Evolutionary conservation across 1,139 yeast genomes (phyloP), one percentile per base, ranked within the genome.

Genomic region (Candida pseudoviswanathii): DNA sequence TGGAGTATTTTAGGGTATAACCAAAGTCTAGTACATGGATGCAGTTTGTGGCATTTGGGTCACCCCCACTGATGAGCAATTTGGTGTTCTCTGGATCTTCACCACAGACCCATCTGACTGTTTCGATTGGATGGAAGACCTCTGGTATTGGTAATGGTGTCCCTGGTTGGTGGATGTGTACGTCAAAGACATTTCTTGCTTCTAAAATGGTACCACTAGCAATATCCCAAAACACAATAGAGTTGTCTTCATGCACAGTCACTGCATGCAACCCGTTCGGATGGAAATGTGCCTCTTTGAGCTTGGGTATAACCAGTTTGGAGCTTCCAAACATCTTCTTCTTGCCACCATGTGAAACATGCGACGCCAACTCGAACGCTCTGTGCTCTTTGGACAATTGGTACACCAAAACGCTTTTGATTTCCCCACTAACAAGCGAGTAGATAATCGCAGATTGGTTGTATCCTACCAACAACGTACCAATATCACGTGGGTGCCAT

Each of bases 181-280:
- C 73, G 47, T 88, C 95, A 51, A 80, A 78, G 5, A 88, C 58
- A 1, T 89, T 81, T 57, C 98, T 78, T 0, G 97, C 92, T 49
- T 85, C 85, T 5, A 94, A 71, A 43, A 85, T 68, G 10, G 81
- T 81, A 0, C 95, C 96, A 39, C 85, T 85, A 36, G 82, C 78
- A 0, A 89, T 85, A 66, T 94, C 99, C 97, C 98, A 95, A 60
- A 94, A 94, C 4, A 83, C 96, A 43, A 95, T 61, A 0, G 96
- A 80, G 46, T 92, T 94, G 59, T 92, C 97, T 21, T 72, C 82
- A 63, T 92, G 96, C 1, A 84, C 80, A 0, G 96, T 86, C 11
- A 89, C 77, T 4, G 90, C 71, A 64, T 92, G 96, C 43, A 90
- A 77, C 0, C 98, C 97, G 63, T 91, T 90, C 2, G 99, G 99